phyloP scores from a whole-genome alignment of 2,329 filamentous ascomycete genomes.

The Trichocomaceae sp. region DNA sequence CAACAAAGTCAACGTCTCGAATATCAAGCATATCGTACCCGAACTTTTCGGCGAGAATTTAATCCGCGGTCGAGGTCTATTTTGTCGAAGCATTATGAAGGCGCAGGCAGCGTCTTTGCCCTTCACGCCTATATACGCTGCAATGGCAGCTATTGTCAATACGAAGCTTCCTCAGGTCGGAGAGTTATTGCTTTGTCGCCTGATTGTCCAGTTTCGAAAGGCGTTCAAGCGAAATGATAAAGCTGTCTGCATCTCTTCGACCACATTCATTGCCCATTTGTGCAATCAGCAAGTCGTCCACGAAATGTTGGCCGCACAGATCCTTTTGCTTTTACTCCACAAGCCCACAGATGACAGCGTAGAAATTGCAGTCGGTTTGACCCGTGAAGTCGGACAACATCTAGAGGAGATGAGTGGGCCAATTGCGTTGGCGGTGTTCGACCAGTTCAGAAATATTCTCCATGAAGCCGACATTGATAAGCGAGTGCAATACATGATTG shows the following conservation, averaged over 20 bases:
- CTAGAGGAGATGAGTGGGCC: slow-evolving; percentile 89
- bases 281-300: slow-evolving; percentile 95
- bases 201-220: slow-evolving; percentile 91
- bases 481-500: slow-evolving; percentile 98
- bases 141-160: slow-evolving; percentile 94
- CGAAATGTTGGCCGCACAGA: slow-evolving; percentile 88
- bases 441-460: slow-evolving; percentile 89
- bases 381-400: slow-evolving; percentile 86
- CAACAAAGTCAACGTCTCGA: slow-evolving; percentile 97
- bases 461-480: slow-evolving; percentile 98
- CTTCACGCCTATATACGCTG: slow-evolving; percentile 93
- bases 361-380: slow-evolving; percentile 92
- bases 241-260: slow-evolving; percentile 84
- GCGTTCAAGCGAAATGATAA: slow-evolving; percentile 96
- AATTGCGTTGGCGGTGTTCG: slow-evolving; percentile 84
- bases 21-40: slow-evolving; percentile 95
- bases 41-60: slow-evolving; percentile 95
- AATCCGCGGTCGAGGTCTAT: slow-evolving; percentile 80
- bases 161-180: slow-evolving; percentile 94
- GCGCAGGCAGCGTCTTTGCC: slow-evolving; percentile 92
- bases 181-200: slow-evolving; percentile 75
- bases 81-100: slow-evolving; percentile 97
- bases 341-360: slow-evolving; percentile 97
- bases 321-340: slow-evolving; percentile 81
- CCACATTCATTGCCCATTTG: slow-evolving; percentile 89